Evolutionary conservation across 225 moss, liverwort and hornwort species (phyloP), one percentile per base, ranked within the genome.

Genomic region (Pleurozium schreberi): DNA sequence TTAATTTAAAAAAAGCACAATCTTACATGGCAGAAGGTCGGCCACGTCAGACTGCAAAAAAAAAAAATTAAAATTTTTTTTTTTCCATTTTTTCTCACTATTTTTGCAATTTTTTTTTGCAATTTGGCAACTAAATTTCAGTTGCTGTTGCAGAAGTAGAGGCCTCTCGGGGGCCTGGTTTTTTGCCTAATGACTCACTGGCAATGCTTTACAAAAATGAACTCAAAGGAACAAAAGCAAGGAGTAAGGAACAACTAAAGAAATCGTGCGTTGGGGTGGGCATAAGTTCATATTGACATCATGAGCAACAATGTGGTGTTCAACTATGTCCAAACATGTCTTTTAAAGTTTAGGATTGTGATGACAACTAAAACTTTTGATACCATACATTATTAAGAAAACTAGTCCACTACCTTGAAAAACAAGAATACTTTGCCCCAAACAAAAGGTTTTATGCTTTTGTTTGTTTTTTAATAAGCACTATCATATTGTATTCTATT

Each of bases 341-440:
- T 28, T 74, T 18, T 3, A 45, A 27, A 43, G 10, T 45, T 1
- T 71, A n/a, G 6, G 9, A 71, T 71, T 71, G 28, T 9, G 1
- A 17, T 71, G 43, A 43, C 71, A 27, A 43, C 26, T 26, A 47
- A 73, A 73, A 6, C 0, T 45, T 73, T 47, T 27, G 27, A 43
- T 0, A 71, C 15, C 15, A 43, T 16, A 27, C 5, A 15, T 9
- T 27, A 28, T 45, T 17, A 45, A 45, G 11, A 0, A 74, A 0
- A 47, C 0, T 31, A 0, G 4, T 1, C 0, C 0, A 0, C 0
- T 74, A 0, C 31, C 31, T 31, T 9, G 4, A 47, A 19, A 0
- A 74, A 4, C 10, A 47, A 74, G 1, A 74, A 31, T 18, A 6
- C 7, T 1, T 31, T 47, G 19, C 1, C 11, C 2, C 7, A 49